Evolutionary conservation across 495 filamentous ascomycete species (phyloP).

Genomic region (Annulohypoxylon maeteangense): DNA sequence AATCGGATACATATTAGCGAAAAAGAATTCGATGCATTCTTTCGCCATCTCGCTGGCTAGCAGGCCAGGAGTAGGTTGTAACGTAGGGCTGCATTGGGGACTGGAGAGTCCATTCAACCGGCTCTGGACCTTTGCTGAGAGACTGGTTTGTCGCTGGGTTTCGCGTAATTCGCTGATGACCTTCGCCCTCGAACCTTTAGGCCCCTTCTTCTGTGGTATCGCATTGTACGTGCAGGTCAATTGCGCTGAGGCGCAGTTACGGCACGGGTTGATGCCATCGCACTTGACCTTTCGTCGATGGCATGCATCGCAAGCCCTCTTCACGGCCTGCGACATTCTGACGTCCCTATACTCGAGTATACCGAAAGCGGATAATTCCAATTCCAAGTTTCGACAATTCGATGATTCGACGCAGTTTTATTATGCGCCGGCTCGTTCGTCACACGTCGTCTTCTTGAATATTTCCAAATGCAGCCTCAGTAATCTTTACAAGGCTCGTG

Average conservation of each 20-base stretch:
- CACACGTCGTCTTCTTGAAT: conserved; percentile 28
- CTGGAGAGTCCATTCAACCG: conserved; percentile 57
- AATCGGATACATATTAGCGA: conserved; percentile 82
- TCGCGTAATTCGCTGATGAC: conserved; percentile 81
- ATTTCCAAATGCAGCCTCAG: conserved; percentile 33
- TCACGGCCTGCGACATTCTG: conserved; percentile 65
- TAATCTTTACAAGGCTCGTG: conserved; percentile 33
- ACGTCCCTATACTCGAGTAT: conserved; percentile 8
- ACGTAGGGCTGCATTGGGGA: conserved; percentile 56
- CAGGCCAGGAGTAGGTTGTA: conserved; percentile 65
- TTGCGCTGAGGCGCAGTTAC: conserved; percentile 73
- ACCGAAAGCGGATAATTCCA: conserved; percentile 9
- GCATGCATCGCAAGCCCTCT: conserved; percentile 83
- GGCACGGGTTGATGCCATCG: conserved; percentile 75
- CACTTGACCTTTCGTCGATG: conserved; percentile 87
- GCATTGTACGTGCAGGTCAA: conserved; percentile 82
- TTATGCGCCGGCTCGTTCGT: conserved; percentile 28
- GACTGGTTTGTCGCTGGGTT: conserved; percentile 69
- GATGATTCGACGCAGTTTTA: conserved; percentile 14
- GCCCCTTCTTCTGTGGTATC: conserved; percentile 88
- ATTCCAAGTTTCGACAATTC: not conserved
- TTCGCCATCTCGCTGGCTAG: conserved; percentile 70
- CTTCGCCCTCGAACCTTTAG: conserved; percentile 83
- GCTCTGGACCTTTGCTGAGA: conserved; percentile 60
- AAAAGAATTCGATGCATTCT: conserved; percentile 83